These are phyloP conservation scores for Botrytis fragariae DNA, from an alignment of 2,329 filamentous ascomycete genomes.

Conservation along the genomic window DNA sequence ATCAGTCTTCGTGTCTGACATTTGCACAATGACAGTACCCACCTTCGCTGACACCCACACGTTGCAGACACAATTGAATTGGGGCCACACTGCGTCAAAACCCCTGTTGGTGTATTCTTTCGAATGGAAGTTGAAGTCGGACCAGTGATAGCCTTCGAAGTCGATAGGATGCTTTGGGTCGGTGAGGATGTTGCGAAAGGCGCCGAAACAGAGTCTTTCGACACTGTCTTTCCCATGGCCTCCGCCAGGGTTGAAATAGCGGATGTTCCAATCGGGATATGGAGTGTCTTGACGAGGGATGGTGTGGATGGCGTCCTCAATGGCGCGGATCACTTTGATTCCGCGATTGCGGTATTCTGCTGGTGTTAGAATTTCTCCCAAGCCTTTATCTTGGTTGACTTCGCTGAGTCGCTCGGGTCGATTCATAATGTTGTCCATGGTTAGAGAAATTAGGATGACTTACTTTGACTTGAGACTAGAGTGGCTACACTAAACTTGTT, in stretches of 20 bases:
- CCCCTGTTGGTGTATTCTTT: background rate
- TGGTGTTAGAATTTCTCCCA: background rate
- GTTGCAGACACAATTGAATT: background rate
- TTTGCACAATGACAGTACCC: background rate
- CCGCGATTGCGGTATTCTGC: background rate
- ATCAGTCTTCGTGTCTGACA: background rate
- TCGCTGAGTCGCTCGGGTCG: background rate
- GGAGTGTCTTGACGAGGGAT: background rate
- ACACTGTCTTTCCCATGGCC: fast-evolving
- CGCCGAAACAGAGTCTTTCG: too few relatives aligned
- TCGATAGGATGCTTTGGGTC: background rate
- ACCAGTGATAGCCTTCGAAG: background rate
- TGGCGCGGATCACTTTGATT: background rate
- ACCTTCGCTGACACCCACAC: background rate
- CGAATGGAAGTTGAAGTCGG: background rate
- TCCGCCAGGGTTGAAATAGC: background rate
- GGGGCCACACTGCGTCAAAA: background rate
- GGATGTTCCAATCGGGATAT: background rate
- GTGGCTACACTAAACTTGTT: background rate
- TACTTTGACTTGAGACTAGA: background rate
- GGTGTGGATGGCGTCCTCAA: background rate
- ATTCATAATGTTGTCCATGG: background rate
- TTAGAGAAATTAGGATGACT: background rate
- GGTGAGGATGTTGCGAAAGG: background rate
- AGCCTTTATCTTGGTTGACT: background rate